Base-by-base conservation (phyloP, 371 early-diverging fungal species). In the Capillidium rhysosporum region DNA sequence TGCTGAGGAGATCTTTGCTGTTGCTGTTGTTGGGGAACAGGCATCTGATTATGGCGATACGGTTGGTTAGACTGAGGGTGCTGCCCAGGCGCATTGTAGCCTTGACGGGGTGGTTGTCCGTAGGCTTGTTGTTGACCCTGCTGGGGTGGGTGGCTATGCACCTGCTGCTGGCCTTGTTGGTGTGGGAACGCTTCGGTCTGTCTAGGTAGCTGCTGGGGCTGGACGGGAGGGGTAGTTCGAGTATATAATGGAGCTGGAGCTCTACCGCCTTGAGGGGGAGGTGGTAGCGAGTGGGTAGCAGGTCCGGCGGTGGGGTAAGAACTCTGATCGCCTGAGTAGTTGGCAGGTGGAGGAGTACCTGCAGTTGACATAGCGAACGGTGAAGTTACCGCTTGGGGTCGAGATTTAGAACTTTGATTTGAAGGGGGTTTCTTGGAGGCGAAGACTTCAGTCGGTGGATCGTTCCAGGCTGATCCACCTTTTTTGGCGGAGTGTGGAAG, bases 1-100 rank as follows among this genome's bases (percentile, higher is more conserved):
- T 7, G 16, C 58, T 23, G 64, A 47, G 24, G 52, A 56, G 40
- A 58, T 59, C 1, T 56, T 49, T 7, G 63, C 30, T 40, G 63
- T 49, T 14, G 64, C 60, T 25, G 45, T 46, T 45, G 55, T 9
- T 45, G 43, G 16, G 9, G 25, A 25, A n/a, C 40, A 41, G 1
- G 62, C 59, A 34, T 56, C 55, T 39, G 61, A 63, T 30, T 62
- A 63, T 51, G 63, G 57, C 34, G 67, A 59, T 5, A 31, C 52
- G 41, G 54, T 49, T 51, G 40, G 53, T 56, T 40, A 40, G 45
- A 52, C 49, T 59, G 39, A 25, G 52, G 16, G 9, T 59, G 56
- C 34, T 53, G 56, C 18, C 62, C 51, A 25, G 53, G 52, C n/a
- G 59, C 53, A 18, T 55, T 54, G 29, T 53, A 45, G 3, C 53